Evolutionary conservation across 768 basidiomycete species (phyloP).

Genomic region (Pholiota conissans): DNA sequence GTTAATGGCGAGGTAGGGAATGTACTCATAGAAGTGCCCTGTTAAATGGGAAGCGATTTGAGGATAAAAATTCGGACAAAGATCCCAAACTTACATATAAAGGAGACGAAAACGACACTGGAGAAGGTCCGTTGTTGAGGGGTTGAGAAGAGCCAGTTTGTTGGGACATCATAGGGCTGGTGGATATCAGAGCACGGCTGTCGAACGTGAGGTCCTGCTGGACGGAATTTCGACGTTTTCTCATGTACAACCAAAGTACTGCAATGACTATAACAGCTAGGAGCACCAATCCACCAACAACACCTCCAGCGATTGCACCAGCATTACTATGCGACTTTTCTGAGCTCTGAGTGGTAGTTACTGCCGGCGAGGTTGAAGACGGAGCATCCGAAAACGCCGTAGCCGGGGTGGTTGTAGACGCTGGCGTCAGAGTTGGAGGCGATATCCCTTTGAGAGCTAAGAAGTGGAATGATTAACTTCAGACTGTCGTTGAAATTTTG

Average conservation of each 20-base stretch:
- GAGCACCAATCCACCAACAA: slow-evolving; percentile 50
- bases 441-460: not conserved
- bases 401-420: not conserved
- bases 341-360: not conserved
- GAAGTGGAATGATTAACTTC: not conserved
- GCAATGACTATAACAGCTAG: slow-evolving; percentile 37
- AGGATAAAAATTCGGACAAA: not conserved
- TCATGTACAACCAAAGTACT: slow-evolving; percentile 39
- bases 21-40: slow-evolving; percentile 21
- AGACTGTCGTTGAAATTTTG: not conserved
- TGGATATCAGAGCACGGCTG: slow-evolving; percentile 22
- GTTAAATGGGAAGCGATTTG: not conserved
- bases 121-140: slow-evolving; percentile 4
- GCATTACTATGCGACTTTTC: slow-evolving; percentile 29
- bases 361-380: slow-evolving; percentile 5
- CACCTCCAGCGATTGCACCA: slow-evolving; percentile 65
- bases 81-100: slow-evolving; percentile 14
- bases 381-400: slow-evolving; percentile 2
- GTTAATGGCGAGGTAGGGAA: slow-evolving; percentile 24
- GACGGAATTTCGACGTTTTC: slow-evolving; percentile 20
- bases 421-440: slow-evolving; percentile 3
- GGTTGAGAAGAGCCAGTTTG: not conserved
- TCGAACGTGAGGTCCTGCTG: slow-evolving; percentile 24
- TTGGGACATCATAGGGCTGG: slow-evolving; percentile 12
- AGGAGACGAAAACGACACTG: slow-evolving; percentile 11